Evolutionary conservation across 2,329 filamentous ascomycete genomes (phyloP).

Genomic region (Phialophora chinensis): DNA sequence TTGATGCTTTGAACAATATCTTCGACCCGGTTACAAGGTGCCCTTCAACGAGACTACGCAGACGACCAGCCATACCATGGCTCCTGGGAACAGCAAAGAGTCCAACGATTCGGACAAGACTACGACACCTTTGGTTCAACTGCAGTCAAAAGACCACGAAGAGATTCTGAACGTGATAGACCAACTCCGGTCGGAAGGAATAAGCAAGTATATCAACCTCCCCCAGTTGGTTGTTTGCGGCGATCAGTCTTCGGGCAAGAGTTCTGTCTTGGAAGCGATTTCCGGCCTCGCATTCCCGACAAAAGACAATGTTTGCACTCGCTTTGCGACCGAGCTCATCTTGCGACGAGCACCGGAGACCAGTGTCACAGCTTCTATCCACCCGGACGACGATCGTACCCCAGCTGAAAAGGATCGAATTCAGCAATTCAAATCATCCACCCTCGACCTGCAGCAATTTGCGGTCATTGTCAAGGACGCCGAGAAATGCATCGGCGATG

Average conservation of each 20-base stretch:
- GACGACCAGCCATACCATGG: neutral
- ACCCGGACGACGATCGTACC: slow-evolving; percentile 32
- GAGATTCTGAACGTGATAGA: slow-evolving; percentile 35
- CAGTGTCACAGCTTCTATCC: slow-evolving; percentile 35
- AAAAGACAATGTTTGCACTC: slow-evolving; percentile 43
- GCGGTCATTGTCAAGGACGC: slow-evolving; percentile 39
- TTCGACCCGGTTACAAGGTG: neutral
- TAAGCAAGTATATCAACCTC: slow-evolving; percentile 54
- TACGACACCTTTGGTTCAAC: slow-evolving; percentile 27
- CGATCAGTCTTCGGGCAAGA: slow-evolving; percentile 44
- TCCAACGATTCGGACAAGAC: neutral
- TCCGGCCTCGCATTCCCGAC: slow-evolving; percentile 41
- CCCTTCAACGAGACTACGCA: neutral
- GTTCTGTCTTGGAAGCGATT: slow-evolving; percentile 43
- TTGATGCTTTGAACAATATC: neutral
- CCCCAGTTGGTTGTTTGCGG: slow-evolving; percentile 44
- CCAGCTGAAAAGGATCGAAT: slow-evolving; percentile 32
- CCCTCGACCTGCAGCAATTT: slow-evolving; percentile 39
- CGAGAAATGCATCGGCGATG: slow-evolving; percentile 38
- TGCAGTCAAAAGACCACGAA: slow-evolving; percentile 35
- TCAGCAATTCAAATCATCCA: slow-evolving; percentile 32
- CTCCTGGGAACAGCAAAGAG: neutral
- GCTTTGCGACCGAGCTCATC: slow-evolving; percentile 44
- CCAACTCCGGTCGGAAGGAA: slow-evolving; percentile 54
- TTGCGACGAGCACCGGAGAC: slow-evolving; percentile 26